These are phyloP conservation scores for Moringa oleifera DNA, from an alignment of 345 rosid genomes.

Conservation along the genomic window DNA sequence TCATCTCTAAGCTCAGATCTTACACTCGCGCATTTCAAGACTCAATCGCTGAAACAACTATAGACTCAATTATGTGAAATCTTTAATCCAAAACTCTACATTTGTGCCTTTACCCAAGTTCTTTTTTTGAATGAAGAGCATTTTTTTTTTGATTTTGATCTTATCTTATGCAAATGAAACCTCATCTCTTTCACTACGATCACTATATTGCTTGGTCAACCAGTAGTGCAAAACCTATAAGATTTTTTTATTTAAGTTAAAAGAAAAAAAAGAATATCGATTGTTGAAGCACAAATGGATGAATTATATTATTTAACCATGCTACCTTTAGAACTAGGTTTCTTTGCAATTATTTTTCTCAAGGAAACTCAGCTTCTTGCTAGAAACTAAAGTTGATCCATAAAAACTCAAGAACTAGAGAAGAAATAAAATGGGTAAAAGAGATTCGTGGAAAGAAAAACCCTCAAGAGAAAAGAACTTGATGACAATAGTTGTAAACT, in stretches of 20 bases:
- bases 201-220: conserved; percentile 84
- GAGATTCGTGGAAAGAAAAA: background rate
- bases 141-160: background rate
- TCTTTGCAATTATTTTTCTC: conserved; percentile 55
- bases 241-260: background rate
- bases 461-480: too few species aligned
- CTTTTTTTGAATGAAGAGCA: conserved; percentile 25
- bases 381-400: conserved; percentile 24
- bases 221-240: conserved; percentile 88
- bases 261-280: background rate
- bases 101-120: conserved; percentile 22
- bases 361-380: background rate
- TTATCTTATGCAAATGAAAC: conserved; percentile 92
- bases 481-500: background rate
- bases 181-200: conserved; percentile 82
- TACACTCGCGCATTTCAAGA: conserved; percentile 44
- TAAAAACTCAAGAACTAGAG: background rate
- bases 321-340: conserved; percentile 77
- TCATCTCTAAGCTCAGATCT: conserved; percentile 52
- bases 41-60: conserved; percentile 55
- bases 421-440: background rate
- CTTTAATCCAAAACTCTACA: conserved; percentile 66
- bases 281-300: too few species aligned
- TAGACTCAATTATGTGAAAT: conserved; percentile 50
- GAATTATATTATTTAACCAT: conserved; percentile 74